These are phyloP conservation scores for Neurospora sp. DNA, from an alignment of 495 filamentous ascomycete species.

Conservation along the genomic window DNA sequence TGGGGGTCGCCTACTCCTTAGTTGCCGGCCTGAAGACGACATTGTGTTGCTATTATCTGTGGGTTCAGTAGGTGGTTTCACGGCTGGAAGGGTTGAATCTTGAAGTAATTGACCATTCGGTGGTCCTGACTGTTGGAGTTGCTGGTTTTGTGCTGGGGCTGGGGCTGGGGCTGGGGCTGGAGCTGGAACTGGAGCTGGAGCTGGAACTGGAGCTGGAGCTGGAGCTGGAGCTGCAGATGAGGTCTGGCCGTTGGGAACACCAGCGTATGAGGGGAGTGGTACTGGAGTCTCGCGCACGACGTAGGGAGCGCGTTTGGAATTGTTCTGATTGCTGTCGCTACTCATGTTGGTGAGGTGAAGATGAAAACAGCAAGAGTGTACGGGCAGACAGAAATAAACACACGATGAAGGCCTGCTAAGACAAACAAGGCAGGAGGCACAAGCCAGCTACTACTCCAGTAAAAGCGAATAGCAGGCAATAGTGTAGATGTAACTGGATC, in stretches of 20 bases:
- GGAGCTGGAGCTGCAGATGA: background rate
- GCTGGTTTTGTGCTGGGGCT: background rate
- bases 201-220: background rate
- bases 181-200: background rate
- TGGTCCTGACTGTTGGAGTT: background rate
- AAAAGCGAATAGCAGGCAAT: background rate
- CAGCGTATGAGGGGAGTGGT: background rate
- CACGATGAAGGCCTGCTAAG: background rate
- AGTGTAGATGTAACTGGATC: background rate
- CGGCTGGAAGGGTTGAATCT: background rate
- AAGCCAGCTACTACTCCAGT: background rate
- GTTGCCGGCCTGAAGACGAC: background rate
- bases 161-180: background rate
- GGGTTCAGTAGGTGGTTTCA: background rate
- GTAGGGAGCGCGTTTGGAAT: background rate
- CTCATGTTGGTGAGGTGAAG: background rate
- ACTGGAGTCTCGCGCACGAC: background rate
- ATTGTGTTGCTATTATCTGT: background rate
- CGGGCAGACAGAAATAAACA: background rate
- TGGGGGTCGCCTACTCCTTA: background rate
- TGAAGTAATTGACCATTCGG: background rate
- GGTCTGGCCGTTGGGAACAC: background rate
- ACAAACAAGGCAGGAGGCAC: background rate
- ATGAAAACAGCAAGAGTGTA: background rate
- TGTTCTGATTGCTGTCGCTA: background rate